Evolutionary conservation across 2,329 filamentous ascomycete species (phyloP).

Genomic region (Penicillium sp.): DNA sequence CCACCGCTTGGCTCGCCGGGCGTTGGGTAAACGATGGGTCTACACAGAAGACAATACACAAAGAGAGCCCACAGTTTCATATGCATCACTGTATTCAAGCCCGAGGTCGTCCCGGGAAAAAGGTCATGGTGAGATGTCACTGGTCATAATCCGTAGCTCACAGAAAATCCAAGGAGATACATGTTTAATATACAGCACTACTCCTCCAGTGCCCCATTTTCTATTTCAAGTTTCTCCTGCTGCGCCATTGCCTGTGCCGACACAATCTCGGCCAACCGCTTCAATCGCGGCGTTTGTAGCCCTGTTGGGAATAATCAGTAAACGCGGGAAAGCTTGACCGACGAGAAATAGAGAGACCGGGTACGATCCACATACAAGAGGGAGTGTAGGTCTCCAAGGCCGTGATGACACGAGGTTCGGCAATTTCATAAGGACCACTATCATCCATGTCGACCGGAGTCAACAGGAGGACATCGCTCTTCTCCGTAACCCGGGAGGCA

Average conservation of each 20-base stretch:
- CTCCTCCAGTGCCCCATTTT: slow-evolving; percentile 26
- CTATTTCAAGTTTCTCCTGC: slow-evolving; percentile 73
- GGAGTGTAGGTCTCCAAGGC: slow-evolving; percentile 97
- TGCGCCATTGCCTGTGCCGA: slow-evolving; percentile 94
- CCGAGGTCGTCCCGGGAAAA: slow-evolving; percentile 17
- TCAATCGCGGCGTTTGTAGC: slow-evolving; percentile 93
- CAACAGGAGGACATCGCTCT: slow-evolving; percentile 91
- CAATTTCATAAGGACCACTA: slow-evolving; percentile 96
- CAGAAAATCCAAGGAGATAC: slow-evolving; percentile 20
- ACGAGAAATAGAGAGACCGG: neutral
- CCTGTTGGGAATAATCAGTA: slow-evolving; percentile 52
- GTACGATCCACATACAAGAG: slow-evolving; percentile 81
- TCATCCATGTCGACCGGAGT: slow-evolving; percentile 98
- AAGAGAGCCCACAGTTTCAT: slow-evolving; percentile 44
- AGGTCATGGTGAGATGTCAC: slow-evolving; percentile 20
- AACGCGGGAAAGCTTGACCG: neutral
- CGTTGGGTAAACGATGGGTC: neutral
- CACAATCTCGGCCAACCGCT: slow-evolving; percentile 96
- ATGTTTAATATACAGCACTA: slow-evolving; percentile 30
- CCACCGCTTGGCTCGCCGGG: neutral
- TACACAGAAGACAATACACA: slow-evolving; percentile 57
- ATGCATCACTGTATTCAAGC: slow-evolving; percentile 26
- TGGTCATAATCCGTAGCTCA: slow-evolving; percentile 29
- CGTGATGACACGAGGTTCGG: slow-evolving; percentile 91
- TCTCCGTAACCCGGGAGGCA: slow-evolving; percentile 92